phyloP scores from a whole-genome alignment of 257 asterid species.

The Ocimum tenuiflorum region DNA sequence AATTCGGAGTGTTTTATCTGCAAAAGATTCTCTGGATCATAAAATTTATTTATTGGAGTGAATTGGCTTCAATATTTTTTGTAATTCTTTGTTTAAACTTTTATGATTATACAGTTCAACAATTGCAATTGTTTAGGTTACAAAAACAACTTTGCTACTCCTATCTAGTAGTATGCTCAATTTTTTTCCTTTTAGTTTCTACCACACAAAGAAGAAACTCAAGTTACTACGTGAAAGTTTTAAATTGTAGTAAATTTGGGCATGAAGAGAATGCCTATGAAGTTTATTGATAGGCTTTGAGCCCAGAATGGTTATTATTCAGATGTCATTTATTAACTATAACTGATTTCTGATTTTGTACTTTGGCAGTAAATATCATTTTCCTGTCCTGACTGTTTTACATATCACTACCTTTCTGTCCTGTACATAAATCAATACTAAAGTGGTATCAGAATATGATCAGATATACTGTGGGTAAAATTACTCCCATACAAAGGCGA shows the following conservation, averaged over 20 bases:
- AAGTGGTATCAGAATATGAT: conserved; percentile 21
- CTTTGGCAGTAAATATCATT: neutral
- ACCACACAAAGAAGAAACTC: neutral
- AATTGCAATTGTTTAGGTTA: neutral
- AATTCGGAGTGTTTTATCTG: neutral
- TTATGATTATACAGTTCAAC: neutral
- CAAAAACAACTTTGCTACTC: neutral
- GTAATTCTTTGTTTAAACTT: neutral
- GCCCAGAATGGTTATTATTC: neutral
- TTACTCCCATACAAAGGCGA: conserved; percentile 94
- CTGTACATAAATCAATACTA: conserved; percentile 16
- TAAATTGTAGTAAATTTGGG: neutral
- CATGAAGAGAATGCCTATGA: neutral
- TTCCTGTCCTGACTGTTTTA: neutral
- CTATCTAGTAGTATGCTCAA: neutral
- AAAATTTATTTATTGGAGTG: neutral
- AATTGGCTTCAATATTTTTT: neutral
- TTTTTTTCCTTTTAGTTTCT: neutral
- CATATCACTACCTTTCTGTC: neutral
- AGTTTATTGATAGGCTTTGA: neutral
- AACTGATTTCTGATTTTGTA: conserved; percentile 1
- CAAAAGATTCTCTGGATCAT: neutral
- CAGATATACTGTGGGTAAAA: conserved; percentile 96
- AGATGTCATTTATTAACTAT: no score
- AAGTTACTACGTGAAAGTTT: neutral